Evolutionary conservation across 129 eudicot genomes (phyloP).

Genomic region (Pittosporum tobira): DNA sequence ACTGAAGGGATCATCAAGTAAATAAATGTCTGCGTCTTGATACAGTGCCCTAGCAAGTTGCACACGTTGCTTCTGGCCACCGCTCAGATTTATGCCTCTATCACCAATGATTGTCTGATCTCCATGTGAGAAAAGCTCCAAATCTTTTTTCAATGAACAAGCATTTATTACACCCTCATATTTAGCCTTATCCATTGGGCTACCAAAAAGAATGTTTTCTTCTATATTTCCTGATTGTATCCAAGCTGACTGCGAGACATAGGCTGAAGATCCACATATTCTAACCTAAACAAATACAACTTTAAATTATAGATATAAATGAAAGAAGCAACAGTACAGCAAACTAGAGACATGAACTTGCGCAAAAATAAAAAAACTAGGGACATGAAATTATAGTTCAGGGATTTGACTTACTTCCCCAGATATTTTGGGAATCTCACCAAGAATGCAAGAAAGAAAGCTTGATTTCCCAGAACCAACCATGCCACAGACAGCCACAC

Average conservation of each 20-base stretch:
- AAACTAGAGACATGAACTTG: neutral
- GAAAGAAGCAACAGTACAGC: neutral
- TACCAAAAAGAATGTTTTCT: slow-evolving; percentile 82
- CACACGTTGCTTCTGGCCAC: slow-evolving; percentile 95
- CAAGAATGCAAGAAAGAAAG: slow-evolving; percentile 86
- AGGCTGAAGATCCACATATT: slow-evolving; percentile 83
- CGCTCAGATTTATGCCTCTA: slow-evolving; percentile 92
- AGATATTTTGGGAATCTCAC: slow-evolving; percentile 78
- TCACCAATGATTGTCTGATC: slow-evolving; percentile 95
- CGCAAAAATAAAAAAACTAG: too few relatives aligned
- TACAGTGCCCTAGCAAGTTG: slow-evolving; percentile 98
- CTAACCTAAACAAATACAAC: slow-evolving; percentile 44
- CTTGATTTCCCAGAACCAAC: slow-evolving; percentile 95
- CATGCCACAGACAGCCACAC: slow-evolving; percentile 84
- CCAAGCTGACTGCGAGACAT: slow-evolving; percentile 97
- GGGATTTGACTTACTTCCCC: slow-evolving; percentile 63
- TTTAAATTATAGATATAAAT: neutral
- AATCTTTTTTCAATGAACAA: slow-evolving; percentile 74
- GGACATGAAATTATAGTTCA: neutral
- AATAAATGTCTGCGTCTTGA: slow-evolving; percentile 94
- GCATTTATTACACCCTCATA: slow-evolving; percentile 66
- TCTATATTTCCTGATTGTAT: slow-evolving; percentile 90
- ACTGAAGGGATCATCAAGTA: slow-evolving; percentile 96
- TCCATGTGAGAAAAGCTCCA: slow-evolving; percentile 79
- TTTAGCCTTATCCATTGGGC: slow-evolving; percentile 81